Base-by-base conservation (phyloP, 2,329 filamentous ascomycete genomes). In the Microcyclospora pomicola region DNA sequence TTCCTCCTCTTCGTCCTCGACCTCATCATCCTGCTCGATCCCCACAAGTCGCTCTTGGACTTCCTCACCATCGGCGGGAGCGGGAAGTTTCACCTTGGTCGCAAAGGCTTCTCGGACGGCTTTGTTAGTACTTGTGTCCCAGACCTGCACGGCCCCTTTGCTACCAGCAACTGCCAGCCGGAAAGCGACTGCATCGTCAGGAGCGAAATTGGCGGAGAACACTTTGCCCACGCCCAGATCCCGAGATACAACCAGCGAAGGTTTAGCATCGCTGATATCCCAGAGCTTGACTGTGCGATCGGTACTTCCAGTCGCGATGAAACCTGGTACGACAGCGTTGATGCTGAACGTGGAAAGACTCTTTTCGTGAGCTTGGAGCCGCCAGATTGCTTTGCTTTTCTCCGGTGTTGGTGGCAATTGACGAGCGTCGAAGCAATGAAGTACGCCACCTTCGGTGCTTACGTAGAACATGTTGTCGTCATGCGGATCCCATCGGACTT, bases 251-350 rank as follows among this genome's bases (percentile, higher is more conserved):
- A 98, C 85, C 75, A 98, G 82, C 43, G 77, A 82, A 1, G 91
- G 91, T 2, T 85, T 86, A 31, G 74, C 73, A 10, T 44, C 44
- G 19, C 48, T 42, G 40, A 95, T 77, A 62, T 94, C 94, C 91
- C 91, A 98, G 40, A 98, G 70, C 70, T 98, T 98, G 51, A 96
- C 86, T 5, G 81, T 83, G 67, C 85, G 88, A 68, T 98, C 91
- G 11, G 83, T 87, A 2, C 86, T 94, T 2, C 87, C 91, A 0
- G 91, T 96, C 11, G 77, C 91, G 62, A 98, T 74, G 70, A 84
- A 95, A 32, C 91, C 91, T 1, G 91, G 88, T 42, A 98, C 85
- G 35, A 78, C 68, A 3, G 79, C 72, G 68, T 95, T 96, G 63
- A 96, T 74, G 59, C 94, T 87, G 59, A 98, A 95, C 1, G 85